Conservation (phyloP, 108 stramenopile genomes). For the Skeletonema menzelii region DNA sequence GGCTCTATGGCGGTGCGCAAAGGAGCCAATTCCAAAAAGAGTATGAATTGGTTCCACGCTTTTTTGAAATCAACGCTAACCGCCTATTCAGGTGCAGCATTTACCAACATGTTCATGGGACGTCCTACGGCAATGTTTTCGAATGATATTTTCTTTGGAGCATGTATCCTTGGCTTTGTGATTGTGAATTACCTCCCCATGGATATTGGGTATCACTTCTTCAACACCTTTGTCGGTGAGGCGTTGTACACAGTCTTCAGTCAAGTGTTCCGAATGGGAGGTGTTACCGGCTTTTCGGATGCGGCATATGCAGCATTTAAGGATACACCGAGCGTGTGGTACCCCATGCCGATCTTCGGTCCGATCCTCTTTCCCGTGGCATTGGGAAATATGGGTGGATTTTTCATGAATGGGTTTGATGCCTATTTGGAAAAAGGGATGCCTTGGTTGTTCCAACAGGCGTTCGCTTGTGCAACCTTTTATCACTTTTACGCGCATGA, state of each 20-base stretch:
- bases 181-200: slow-evolving; percentile 66
- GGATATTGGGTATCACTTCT: slow-evolving; percentile 65
- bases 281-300: slow-evolving; percentile 56
- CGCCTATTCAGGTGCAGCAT: slow-evolving; percentile 73
- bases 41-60: slow-evolving; percentile 83
- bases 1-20: slow-evolving; percentile 73
- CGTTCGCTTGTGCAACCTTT: slow-evolving; percentile 63
- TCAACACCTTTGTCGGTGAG: slow-evolving; percentile 50
- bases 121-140: slow-evolving; percentile 76
- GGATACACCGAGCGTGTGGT: slow-evolving; percentile 65
- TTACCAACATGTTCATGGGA: slow-evolving; percentile 81
- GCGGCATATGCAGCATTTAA: slow-evolving; percentile 56
- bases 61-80: slow-evolving; percentile 59
- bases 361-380: slow-evolving; percentile 74
- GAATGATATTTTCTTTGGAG: slow-evolving; percentile 67
- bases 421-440: slow-evolving; percentile 64
- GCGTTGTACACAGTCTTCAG: slow-evolving; percentile 51
- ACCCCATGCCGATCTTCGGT: slow-evolving; percentile 79
- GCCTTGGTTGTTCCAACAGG: slow-evolving; percentile 86
- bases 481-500: slow-evolving; percentile 83
- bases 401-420: slow-evolving; percentile 74
- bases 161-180: slow-evolving; percentile 60
- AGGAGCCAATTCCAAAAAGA: slow-evolving; percentile 60
- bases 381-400: slow-evolving; percentile 84
- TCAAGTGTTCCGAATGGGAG: slow-evolving; percentile 70